Evolutionary conservation across 2,329 filamentous ascomycete genomes (phyloP).

Genomic region (Leptographium procerum): DNA sequence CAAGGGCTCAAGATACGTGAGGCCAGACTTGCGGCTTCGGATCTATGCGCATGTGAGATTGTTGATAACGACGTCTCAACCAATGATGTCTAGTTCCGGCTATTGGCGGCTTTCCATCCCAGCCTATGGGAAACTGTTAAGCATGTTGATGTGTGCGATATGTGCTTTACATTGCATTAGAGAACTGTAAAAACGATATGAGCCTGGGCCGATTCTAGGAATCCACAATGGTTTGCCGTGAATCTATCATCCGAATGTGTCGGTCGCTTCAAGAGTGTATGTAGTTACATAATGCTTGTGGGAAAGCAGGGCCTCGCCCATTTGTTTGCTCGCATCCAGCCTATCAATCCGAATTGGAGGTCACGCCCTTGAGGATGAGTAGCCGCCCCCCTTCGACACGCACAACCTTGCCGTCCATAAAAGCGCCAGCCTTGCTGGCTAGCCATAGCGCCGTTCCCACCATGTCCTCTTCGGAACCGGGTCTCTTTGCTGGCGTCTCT

Average conservation of each 20-base stretch:
- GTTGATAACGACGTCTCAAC: neutral
- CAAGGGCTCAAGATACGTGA: neutral
- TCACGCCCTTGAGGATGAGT: constrained; percentile 1
- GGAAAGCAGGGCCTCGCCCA: no score
- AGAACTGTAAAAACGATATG: no score
- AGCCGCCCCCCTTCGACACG: constrained; percentile 3
- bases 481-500: neutral
- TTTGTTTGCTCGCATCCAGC: no score
- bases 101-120: neutral
- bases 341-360: neutral
- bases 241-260: no score
- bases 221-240: no score
- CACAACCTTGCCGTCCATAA: constrained; percentile 6
- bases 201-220: no score
- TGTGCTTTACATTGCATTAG: neutral
- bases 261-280: no score
- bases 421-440: constrained; percentile 2
- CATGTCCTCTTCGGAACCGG: constrained; percentile 4
- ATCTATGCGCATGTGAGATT: no score
- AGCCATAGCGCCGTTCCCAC: constrained; percentile 5
- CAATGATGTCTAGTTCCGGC: neutral
- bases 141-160: neutral
- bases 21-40: neutral
- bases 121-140: neutral
- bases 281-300: no score